These are phyloP conservation scores for Boletus vermiculosoides DNA, from an alignment of 768 basidiomycete genomes.

Conservation along the genomic window DNA sequence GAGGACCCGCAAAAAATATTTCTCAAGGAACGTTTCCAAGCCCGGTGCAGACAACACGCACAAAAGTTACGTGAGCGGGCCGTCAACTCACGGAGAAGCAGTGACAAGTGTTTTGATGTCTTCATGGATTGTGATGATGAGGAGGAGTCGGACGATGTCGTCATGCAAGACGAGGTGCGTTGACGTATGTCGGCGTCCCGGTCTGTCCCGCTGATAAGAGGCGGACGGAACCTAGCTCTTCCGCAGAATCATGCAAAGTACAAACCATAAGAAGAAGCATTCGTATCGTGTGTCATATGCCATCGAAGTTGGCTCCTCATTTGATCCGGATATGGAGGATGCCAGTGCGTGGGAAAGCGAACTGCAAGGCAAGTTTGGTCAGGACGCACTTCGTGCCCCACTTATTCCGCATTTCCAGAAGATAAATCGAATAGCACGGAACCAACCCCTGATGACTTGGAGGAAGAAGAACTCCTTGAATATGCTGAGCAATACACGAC, in stretches of 20 bases:
- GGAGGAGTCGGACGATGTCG: conserved; percentile 55
- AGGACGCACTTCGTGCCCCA: neutral
- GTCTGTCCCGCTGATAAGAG: conserved; percentile 7
- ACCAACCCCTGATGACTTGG: conserved; percentile 45
- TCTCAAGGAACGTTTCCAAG: conserved; percentile 58
- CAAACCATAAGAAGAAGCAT: conserved; percentile 48
- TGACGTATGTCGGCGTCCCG: neutral
- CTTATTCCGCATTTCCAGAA: conserved; percentile 9
- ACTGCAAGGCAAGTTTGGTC: conserved; percentile 39
- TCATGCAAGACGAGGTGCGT: conserved; percentile 62
- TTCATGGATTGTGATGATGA: conserved; percentile 52
- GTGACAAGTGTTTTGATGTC: conserved; percentile 49
- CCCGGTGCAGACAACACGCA: conserved; percentile 61
- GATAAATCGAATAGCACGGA: conserved; percentile 8
- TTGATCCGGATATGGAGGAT: conserved; percentile 73
- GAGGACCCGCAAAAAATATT: conserved; percentile 54
- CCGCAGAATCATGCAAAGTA: conserved; percentile 58
- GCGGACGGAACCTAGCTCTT: conserved; percentile 51
- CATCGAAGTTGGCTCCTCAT: conserved; percentile 69
- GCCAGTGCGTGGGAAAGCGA: conserved; percentile 58
- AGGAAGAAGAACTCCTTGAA: conserved; percentile 56
- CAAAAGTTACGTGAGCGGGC: conserved; percentile 52
- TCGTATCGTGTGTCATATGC: conserved; percentile 63
- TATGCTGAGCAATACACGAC: conserved; percentile 56
- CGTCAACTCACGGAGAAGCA: conserved; percentile 38